Base-by-base conservation (phyloP, 2,329 filamentous ascomycete genomes). In the Ophiostoma triangulosporum region DNA sequence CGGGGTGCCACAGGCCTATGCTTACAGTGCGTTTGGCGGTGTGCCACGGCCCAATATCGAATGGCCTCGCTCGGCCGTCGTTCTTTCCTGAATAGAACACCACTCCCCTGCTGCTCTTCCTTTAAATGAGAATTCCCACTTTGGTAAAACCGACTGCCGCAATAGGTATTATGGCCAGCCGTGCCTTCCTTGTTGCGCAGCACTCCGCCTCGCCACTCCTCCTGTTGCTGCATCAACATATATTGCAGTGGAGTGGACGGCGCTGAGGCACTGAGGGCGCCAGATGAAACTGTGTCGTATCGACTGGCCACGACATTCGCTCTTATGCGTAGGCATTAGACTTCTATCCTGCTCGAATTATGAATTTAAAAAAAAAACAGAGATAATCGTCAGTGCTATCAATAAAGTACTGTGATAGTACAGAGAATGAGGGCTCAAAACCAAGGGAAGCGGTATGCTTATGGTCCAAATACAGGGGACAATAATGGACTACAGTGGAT, bases 141-240 rank as follows among this genome's bases (percentile, higher is more conserved):
- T 29, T 6, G 3, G 31, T 51, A 48, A 54, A 51, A 51, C 38
- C 33, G 20, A 6, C 49, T 33, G 24, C 40, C 48, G n/a, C n/a
- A 35, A 49, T 20, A 49, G 43, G 50, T 17, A 46, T 46, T 26
- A 46, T 29, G 43, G 26, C 24, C 43, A 9, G n/a, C 17, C 24
- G 26, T 31, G 17, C 48, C 26, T 31, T 52, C 50, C 54, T 48
- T 31, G 50, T 48, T 38, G 51, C 38, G 35, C 51, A 46, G 43
- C 43, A 46, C 43, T 46, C 43, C 43, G 43, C 43, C 43, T 29
- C 17, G 43, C 17, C 43, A 15, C 43, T 46, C 26, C 36, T 48
- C n/a, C 51, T 56, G 54, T 56, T 56, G 54, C 54, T 56, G 51
- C 54, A 56, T 56, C 54, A 56, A 56, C 54, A 40, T 53, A 14